Evolutionary conservation across 768 basidiomycete genomes (phyloP).

Genomic region (Boletellus ananas): DNA sequence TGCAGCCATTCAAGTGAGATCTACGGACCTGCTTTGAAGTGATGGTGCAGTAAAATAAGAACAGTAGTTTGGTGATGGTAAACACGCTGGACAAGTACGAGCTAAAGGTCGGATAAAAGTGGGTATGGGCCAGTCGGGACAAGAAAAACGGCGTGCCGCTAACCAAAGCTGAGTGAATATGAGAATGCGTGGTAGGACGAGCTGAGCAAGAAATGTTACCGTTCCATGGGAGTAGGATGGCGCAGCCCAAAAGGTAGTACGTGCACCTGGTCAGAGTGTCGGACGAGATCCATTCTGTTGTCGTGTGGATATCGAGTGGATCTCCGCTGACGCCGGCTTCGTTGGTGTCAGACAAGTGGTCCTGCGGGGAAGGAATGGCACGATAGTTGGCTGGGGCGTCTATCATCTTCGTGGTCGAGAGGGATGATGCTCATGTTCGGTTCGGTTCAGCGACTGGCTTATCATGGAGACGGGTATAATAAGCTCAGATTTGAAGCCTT

Average conservation of each 20-base stretch:
- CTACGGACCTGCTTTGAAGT: slow-evolving; percentile 58
- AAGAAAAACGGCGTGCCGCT: slow-evolving; percentile 80
- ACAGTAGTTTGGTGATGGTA: slow-evolving; percentile 62
- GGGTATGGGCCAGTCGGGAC: slow-evolving; percentile 59
- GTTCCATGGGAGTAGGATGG: slow-evolving; percentile 84
- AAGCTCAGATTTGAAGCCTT: not conserved
- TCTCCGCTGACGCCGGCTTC: slow-evolving; percentile 4
- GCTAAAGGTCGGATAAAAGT: slow-evolving; percentile 51
- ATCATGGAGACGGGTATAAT: too few relatives aligned
- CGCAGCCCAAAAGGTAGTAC: slow-evolving; percentile 71
- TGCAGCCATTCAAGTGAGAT: not conserved
- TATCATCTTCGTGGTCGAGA: not conserved
- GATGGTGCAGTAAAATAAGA: slow-evolving; percentile 67
- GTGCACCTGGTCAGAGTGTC: slow-evolving; percentile 53
- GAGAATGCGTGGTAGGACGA: not conserved
- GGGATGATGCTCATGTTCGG: too few relatives aligned
- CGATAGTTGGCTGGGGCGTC: slow-evolving; percentile 9
- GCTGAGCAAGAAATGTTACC: slow-evolving; percentile 43
- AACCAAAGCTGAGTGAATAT: slow-evolving; percentile 56
- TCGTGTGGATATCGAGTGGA: slow-evolving; percentile 13
- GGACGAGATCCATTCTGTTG: slow-evolving; percentile 17
- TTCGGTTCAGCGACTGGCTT: not conserved
- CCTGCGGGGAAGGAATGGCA: slow-evolving; percentile 10
- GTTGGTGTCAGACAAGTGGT: not conserved
- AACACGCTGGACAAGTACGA: slow-evolving; percentile 61